Percentiles rank a stretch among this genome's conserved stretches.
phyloP scores from a whole-genome alignment of 179 eudicot species.

The Spergularia azorica region DNA sequence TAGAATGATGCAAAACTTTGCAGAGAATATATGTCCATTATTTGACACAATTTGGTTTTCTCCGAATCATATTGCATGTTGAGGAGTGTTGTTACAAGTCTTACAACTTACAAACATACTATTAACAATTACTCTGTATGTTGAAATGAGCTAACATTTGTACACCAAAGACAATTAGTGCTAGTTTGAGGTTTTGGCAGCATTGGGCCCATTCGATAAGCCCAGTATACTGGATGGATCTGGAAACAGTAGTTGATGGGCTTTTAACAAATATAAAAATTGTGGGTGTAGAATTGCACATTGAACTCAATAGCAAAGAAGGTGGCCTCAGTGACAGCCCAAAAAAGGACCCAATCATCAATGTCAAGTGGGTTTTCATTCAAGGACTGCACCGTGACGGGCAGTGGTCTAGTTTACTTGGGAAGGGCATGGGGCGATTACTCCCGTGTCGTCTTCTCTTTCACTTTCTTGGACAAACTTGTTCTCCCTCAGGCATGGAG shows the following conservation, averaged over 20 bases:
- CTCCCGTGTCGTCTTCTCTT: slow-evolving; percentile 69
- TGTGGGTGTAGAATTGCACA: slow-evolving; percentile 48
- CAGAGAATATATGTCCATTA: too few relatives aligned
- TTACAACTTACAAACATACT: too few relatives aligned
- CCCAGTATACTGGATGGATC: background rate
- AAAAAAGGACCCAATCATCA: slow-evolving; percentile 46
- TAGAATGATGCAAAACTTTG: too few relatives aligned
- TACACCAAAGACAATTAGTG: too few relatives aligned
- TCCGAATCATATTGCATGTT: too few relatives aligned
- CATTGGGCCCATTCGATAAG: background rate
- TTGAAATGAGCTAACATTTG: too few relatives aligned
- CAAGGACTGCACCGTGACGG: slow-evolving; percentile 55
- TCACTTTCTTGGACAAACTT: slow-evolving; percentile 56
- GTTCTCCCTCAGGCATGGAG: slow-evolving; percentile 72
- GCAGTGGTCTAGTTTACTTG: slow-evolving; percentile 54
- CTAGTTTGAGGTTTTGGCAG: too few relatives aligned
- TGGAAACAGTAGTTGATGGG: too few relatives aligned
- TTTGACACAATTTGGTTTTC: too few relatives aligned
- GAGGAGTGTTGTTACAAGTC: too few relatives aligned
- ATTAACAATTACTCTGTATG: too few relatives aligned
- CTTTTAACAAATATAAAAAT: too few relatives aligned
- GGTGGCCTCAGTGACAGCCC: slow-evolving; percentile 66
- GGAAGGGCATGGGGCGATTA: slow-evolving; percentile 80
- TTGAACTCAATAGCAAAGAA: slow-evolving; percentile 59
- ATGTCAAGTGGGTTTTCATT: slow-evolving; percentile 70